Conservation (phyloP, 2,329 filamentous ascomycete species). For the Pyricularia grisea region DNA sequence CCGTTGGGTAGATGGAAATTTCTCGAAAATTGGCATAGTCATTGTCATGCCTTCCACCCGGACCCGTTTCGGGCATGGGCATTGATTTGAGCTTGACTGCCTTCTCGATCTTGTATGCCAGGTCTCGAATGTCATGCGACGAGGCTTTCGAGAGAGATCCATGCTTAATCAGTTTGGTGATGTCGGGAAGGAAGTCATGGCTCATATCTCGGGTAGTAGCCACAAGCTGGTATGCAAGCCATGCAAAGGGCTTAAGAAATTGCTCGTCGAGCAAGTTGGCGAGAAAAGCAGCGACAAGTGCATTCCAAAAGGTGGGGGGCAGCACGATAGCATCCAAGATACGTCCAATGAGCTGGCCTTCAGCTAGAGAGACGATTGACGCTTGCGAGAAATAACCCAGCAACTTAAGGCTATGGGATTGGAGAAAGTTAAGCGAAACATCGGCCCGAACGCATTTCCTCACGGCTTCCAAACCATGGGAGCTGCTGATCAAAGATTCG, state of each 20-base stretch:
- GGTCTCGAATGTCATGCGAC: slow-evolving; percentile 15
- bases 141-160: slow-evolving; percentile 8
- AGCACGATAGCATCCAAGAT: slow-evolving; percentile 36
- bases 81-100: slow-evolving; percentile 17
- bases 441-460: slow-evolving; percentile 15
- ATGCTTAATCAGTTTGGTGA: slow-evolving; percentile 13
- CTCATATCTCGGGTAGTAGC: slow-evolving; percentile 18
- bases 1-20: slow-evolving; percentile 56
- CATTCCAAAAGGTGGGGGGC: slow-evolving; percentile 46
- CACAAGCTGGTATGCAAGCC: slow-evolving; percentile 39
- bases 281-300: slow-evolving; percentile 25
- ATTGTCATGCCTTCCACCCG: slow-evolving; percentile 67
- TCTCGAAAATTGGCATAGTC: slow-evolving; percentile 53
- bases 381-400: slow-evolving; percentile 29
- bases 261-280: slow-evolving; percentile 20
- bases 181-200: slow-evolving; percentile 12
- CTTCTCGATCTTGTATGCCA: slow-evolving; percentile 27
- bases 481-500: slow-evolving; percentile 18
- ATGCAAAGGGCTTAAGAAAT: slow-evolving; percentile 29
- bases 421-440: slow-evolving; percentile 20
- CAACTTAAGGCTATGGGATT: slow-evolving; percentile 20
- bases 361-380: slow-evolving; percentile 34
- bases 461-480: slow-evolving; percentile 17
- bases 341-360: slow-evolving; percentile 37
- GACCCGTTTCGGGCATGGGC: slow-evolving; percentile 14